A percentile compares a stretch with the other conserved stretches of the same genome.
Evolutionary conservation across 2,329 filamentous ascomycete genomes (phyloP).

Genomic region (Blastomyces parvus): DNA sequence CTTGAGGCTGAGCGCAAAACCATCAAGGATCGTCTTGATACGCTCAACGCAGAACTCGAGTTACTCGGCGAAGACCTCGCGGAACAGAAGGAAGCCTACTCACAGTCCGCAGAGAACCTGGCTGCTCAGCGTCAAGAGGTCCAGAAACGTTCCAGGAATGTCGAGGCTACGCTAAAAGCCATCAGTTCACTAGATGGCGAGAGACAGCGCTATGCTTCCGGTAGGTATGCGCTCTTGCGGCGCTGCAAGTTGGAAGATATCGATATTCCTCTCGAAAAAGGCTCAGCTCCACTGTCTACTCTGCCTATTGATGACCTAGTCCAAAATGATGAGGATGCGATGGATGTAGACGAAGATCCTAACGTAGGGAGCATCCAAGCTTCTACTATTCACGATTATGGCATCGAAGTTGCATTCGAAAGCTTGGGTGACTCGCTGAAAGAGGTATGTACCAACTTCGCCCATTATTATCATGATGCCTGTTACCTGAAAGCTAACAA

Average conservation of each 20-base stretch:
- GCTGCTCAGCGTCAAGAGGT: slow-evolving; percentile 69
- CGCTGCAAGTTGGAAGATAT: slow-evolving; percentile 92
- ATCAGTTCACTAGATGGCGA: slow-evolving; percentile 74
- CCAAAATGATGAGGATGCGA: slow-evolving; percentile 69
- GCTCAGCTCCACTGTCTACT: slow-evolving; percentile 63
- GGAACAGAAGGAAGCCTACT: slow-evolving; percentile 56
- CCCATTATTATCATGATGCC: slow-evolving; percentile 14
- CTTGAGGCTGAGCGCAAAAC: slow-evolving; percentile 63
- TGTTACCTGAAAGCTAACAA: slow-evolving; percentile 22
- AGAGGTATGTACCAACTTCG: slow-evolving; percentile 45
- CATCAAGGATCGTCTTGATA: slow-evolving; percentile 63
- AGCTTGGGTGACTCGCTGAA: slow-evolving; percentile 73
- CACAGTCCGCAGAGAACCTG: slow-evolving; percentile 63
- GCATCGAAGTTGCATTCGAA: slow-evolving; percentile 81
- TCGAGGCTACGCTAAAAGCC: slow-evolving; percentile 64
- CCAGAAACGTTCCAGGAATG: slow-evolving; percentile 72
- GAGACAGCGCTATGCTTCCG: slow-evolving; percentile 73
- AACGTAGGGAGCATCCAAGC: slow-evolving; percentile 42
- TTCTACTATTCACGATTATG: slow-evolving; percentile 72
- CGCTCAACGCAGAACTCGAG: slow-evolving; percentile 66
- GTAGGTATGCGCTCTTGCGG: slow-evolving; percentile 73
- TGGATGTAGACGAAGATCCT: slow-evolving; percentile 77
- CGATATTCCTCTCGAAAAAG: slow-evolving; percentile 64
- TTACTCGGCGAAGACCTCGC: slow-evolving; percentile 63
- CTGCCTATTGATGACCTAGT: slow-evolving; percentile 80